These are phyloP conservation scores for Aureobasidium vineae DNA, from an alignment of 2,329 filamentous ascomycete species.

Conservation along the genomic window DNA sequence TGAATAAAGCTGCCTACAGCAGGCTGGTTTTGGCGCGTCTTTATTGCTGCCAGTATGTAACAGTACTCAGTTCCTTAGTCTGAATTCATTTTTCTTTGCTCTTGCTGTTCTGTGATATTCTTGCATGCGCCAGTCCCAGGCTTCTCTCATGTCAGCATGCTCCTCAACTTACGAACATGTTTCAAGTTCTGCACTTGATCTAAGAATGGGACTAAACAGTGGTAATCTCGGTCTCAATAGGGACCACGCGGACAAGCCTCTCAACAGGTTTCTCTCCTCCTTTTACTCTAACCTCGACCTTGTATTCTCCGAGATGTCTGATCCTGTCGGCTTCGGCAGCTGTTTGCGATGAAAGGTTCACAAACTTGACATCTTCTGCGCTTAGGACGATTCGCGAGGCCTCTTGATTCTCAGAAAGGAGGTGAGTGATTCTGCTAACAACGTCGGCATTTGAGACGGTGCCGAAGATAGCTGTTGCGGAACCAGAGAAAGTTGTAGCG, in stretches of 20 bases:
- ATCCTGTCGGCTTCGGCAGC: constrained; percentile 44
- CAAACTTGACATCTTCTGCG: constrained; percentile 53
- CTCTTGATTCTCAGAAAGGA: constrained; percentile 53
- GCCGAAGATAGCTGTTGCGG: constrained; percentile 49
- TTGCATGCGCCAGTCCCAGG: background rate
- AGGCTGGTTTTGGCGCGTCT: background rate
- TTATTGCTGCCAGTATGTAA: constrained; percentile 21
- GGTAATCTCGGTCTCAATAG: background rate
- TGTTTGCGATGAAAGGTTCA: constrained; percentile 41
- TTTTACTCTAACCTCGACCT: constrained; percentile 52
- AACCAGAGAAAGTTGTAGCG: constrained; percentile 29
- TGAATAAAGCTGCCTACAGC: constrained; percentile 15
- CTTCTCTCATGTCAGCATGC: background rate
- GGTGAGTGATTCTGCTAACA: constrained; percentile 48
- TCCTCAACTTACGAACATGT: background rate
- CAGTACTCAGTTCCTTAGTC: background rate
- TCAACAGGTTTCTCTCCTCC: constrained; percentile 46
- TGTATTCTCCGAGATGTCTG: constrained; percentile 54
- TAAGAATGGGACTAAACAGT: background rate
- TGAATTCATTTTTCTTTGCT: background rate
- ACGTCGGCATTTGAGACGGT: constrained; percentile 57
- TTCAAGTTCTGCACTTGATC: background rate
- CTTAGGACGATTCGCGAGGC: constrained; percentile 51
- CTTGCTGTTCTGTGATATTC: background rate
- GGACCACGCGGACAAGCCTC: constrained; percentile 43